Evolutionary conservation across 371 early-diverging fungal species (phyloP).

Genomic region (Saksenaea oblongispora): DNA sequence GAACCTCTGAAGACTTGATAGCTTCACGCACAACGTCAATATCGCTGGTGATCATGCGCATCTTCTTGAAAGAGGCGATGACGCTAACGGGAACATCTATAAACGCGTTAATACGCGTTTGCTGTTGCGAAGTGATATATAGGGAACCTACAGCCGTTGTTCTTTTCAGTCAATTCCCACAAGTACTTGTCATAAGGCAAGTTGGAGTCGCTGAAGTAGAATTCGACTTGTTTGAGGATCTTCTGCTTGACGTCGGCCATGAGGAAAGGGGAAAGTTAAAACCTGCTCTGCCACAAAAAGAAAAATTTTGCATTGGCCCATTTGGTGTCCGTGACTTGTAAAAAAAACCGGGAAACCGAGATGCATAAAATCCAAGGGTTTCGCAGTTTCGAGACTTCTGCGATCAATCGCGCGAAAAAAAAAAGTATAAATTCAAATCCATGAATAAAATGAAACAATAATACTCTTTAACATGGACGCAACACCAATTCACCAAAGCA

Average conservation of each 20-base stretch:
- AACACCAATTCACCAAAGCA: conserved; percentile 6
- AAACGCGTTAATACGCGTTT: conserved; percentile 4
- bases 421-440: too few relatives aligned
- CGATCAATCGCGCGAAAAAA: too few relatives aligned
- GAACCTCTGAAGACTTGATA: conserved; percentile 47
- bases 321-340: too few relatives aligned
- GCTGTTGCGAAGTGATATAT: neutral
- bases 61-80: conserved; percentile 70
- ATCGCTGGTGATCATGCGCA: conserved; percentile 62
- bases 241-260: conserved; percentile 43
- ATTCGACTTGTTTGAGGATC: conserved; percentile 75
- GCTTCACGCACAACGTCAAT: conserved; percentile 55
- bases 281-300: neutral
- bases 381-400: too few relatives aligned
- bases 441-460: too few relatives aligned
- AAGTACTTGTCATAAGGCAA: conserved; percentile 73
- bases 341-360: neutral
- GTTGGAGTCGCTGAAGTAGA: conserved; percentile 81
- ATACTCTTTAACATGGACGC: neutral
- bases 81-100: conserved; percentile 56
- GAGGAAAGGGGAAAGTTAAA: neutral
- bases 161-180: conserved; percentile 52
- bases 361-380: neutral
- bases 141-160: conserved; percentile 55
- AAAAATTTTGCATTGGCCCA: neutral